These are phyloP conservation scores for Chondrostereum purpureum DNA, from an alignment of 1,284 basidiomycete genomes.

Conservation along the genomic window DNA sequence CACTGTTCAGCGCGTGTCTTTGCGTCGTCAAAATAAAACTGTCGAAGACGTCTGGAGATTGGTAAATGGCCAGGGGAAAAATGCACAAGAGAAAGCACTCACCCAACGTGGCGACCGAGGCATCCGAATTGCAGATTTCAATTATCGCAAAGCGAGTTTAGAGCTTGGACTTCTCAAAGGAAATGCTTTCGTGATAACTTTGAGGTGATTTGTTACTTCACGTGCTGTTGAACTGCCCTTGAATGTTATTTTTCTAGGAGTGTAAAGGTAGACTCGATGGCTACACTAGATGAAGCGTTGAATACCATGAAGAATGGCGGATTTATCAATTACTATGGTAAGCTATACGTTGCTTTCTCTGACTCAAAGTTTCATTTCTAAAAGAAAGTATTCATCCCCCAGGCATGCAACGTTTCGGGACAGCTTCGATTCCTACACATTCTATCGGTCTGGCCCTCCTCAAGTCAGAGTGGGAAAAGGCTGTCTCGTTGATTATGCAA, in stretches of 20 bases:
- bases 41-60: constrained; percentile 82
- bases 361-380: not conserved
- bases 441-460: constrained; percentile 88
- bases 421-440: constrained; percentile 93
- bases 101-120: constrained; percentile 83
- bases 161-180: constrained; percentile 95
- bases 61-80: constrained; percentile 61
- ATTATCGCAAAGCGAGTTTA: constrained; percentile 74
- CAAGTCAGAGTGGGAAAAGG: constrained; percentile 83
- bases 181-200: constrained; percentile 91
- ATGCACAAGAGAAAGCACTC: constrained; percentile 51
- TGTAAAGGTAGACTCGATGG: constrained; percentile 68
- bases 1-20: constrained; percentile 87
- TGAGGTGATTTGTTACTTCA: constrained; percentile 54
- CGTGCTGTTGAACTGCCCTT: not conserved
- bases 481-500: constrained; percentile 77
- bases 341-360: constrained; percentile 8
- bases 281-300: constrained; percentile 73
- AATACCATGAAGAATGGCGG: constrained; percentile 78
- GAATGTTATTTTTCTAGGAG: constrained; percentile 49
- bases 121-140: constrained; percentile 82
- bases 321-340: constrained; percentile 98
- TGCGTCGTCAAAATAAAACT: constrained; percentile 74
- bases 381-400: constrained; percentile 5
- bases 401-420: constrained; percentile 99